These are phyloP conservation scores for Phialocephala subalpina DNA, from an alignment of 2,329 filamentous ascomycete species.

Conservation along the genomic window DNA sequence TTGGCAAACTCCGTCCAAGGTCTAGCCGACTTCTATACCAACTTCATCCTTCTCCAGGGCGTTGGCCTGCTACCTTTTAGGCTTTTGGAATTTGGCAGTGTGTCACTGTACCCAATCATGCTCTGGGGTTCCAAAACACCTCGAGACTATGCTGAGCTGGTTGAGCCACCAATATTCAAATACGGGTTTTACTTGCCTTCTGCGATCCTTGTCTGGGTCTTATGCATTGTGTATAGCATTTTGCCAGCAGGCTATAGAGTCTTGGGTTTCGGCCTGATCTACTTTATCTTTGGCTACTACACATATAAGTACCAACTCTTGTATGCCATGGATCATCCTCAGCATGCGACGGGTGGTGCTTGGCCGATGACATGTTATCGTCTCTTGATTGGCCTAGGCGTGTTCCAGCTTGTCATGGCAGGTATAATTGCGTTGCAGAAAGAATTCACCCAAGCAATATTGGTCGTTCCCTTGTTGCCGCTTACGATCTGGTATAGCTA, in stretches of 20 bases:
- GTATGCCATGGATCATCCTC: conserved; percentile 97
- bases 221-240: conserved; percentile 94
- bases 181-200: conserved; percentile 97
- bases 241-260: conserved; percentile 82
- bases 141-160: conserved; percentile 84
- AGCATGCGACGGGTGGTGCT: conserved; percentile 90
- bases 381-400: conserved; percentile 81
- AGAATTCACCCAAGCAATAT: conserved; percentile 75
- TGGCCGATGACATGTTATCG: conserved; percentile 98
- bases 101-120: conserved; percentile 83
- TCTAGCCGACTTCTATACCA: conserved; percentile 86
- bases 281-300: conserved; percentile 85
- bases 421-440: conserved; percentile 80
- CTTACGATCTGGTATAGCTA: conserved; percentile 90
- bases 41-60: conserved; percentile 92
- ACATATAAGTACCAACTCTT: conserved; percentile 97
- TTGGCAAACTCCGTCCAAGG: conserved; percentile 79
- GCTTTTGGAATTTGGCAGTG: conserved; percentile 86
- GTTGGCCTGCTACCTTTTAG: conserved; percentile 94
- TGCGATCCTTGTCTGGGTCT: conserved; percentile 90
- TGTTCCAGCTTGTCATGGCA: conserved; percentile 92
- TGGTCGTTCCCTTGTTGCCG: conserved; percentile 79
- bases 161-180: conserved; percentile 85
- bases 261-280: conserved; percentile 81
- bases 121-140: conserved; percentile 84